A percentile compares a stretch with the other conserved stretches of the same genome.
Evolutionary conservation across 495 filamentous ascomycete genomes (phyloP).

Genomic region (Tuber microsphaerosporum): DNA sequence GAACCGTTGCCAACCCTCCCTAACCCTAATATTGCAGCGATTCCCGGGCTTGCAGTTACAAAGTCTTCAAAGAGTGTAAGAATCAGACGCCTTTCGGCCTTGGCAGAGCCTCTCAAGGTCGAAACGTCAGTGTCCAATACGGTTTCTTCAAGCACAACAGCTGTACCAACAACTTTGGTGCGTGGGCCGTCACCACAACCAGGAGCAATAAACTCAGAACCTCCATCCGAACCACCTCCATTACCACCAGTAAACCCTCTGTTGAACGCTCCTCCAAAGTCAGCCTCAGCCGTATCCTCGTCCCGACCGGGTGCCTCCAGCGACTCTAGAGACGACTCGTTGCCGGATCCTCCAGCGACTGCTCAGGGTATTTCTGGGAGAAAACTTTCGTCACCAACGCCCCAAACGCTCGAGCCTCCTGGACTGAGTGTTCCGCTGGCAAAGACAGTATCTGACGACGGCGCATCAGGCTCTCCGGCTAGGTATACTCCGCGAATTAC

Average conservation of each 20-base stretch:
- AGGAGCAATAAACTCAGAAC: constrained; percentile 20
- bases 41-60: constrained; percentile 41
- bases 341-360: constrained; percentile 32
- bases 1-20: constrained; percentile 36
- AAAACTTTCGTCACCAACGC: constrained; percentile 38
- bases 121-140: constrained; percentile 59
- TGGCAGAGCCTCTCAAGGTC: constrained; percentile 80
- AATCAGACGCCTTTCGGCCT: constrained; percentile 72
- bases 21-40: constrained; percentile 44
- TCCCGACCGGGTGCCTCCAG: constrained; percentile 32
- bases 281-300: constrained; percentile 31
- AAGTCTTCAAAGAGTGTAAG: constrained; percentile 54
- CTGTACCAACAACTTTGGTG: constrained; percentile 41
- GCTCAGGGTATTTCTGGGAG: constrained; percentile 26
- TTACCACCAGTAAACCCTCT: constrained; percentile 38
- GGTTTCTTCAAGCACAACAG: constrained; percentile 40
- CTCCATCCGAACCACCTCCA: constrained; percentile 37
- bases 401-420: constrained; percentile 19
- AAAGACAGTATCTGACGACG: constrained; percentile 31
- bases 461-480: constrained; percentile 43
- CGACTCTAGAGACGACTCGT: constrained; percentile 12
- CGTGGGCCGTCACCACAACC: constrained; percentile 35
- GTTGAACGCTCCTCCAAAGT: constrained; percentile 26
- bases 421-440: constrained; percentile 24
- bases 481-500: constrained; percentile 50